Evolutionary conservation across 805 yeast genomes (phyloP).

Genomic region (Schizosaccharomyces osmophilus): DNA sequence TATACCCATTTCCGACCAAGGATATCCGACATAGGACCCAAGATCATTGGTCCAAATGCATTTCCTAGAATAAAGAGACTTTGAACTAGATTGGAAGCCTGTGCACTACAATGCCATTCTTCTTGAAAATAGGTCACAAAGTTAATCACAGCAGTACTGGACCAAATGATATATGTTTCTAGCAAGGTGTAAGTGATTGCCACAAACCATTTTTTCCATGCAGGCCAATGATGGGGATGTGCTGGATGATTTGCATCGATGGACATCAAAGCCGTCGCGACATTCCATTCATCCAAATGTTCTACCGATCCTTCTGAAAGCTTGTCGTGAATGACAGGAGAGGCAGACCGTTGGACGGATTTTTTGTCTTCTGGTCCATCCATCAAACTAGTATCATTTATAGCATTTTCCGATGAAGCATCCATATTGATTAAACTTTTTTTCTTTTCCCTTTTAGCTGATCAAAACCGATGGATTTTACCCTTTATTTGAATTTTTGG

Average conservation of each 20-base stretch:
- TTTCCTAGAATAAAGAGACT: conserved; percentile 71
- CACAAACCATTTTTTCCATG: conserved; percentile 1
- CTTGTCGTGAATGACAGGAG: too few species aligned
- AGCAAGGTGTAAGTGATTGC: background rate
- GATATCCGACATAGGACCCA: conserved; percentile 67
- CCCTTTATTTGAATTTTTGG: too few species aligned
- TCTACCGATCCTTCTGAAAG: background rate
- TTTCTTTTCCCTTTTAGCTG: too few species aligned
- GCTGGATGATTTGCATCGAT: background rate
- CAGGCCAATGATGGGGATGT: background rate
- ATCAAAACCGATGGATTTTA: too few species aligned
- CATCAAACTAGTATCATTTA: too few species aligned
- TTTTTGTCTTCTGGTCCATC: too few species aligned
- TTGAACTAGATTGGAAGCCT: conserved; percentile 46
- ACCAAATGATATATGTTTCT: background rate
- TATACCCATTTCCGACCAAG: conserved; percentile 40
- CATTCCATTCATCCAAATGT: background rate
- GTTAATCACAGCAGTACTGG: background rate
- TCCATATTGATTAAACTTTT: too few species aligned
- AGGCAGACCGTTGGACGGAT: too few species aligned
- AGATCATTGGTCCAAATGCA: conserved; percentile 70
- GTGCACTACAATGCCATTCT: conserved; percentile 32
- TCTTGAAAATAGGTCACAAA: conserved; percentile 13
- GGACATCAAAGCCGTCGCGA: background rate
- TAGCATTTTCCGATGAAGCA: too few species aligned